These are phyloP conservation scores for Paratinospora sagittata DNA, from an alignment of 164 flowering plant species.

Conservation along the genomic window DNA sequence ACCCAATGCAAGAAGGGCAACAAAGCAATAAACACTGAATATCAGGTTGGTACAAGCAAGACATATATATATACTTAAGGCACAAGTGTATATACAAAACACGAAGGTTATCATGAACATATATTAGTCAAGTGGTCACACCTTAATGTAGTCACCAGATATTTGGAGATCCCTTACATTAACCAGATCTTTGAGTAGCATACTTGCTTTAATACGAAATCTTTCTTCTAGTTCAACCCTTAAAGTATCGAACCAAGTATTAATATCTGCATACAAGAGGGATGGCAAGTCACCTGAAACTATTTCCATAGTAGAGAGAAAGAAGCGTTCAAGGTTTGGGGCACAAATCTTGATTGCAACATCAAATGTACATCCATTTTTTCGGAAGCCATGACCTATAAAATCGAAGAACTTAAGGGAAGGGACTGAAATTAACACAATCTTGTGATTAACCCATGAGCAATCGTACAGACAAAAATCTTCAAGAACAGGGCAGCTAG, in stretches of 20 bases:
- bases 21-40: not conserved
- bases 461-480: not conserved
- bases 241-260: not conserved
- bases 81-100: not conserved
- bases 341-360: not conserved
- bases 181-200: not conserved
- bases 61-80: no score
- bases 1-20: not conserved
- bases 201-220: not conserved
- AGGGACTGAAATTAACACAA: not conserved
- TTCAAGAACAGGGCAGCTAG: constrained; percentile 7
- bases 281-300: not conserved
- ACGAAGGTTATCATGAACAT: no score
- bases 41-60: no score
- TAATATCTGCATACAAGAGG: not conserved
- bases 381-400: no score
- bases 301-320: not conserved
- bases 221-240: not conserved
- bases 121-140: no score
- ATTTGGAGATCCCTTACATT: not conserved
- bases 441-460: not conserved
- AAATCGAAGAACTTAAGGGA: not conserved
- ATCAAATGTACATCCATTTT: no score
- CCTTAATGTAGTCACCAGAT: not conserved
- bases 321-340: not conserved